Evolutionary conservation across 768 basidiomycete genomes (phyloP).

Genomic region (Cystobasidium ongulense): DNA sequence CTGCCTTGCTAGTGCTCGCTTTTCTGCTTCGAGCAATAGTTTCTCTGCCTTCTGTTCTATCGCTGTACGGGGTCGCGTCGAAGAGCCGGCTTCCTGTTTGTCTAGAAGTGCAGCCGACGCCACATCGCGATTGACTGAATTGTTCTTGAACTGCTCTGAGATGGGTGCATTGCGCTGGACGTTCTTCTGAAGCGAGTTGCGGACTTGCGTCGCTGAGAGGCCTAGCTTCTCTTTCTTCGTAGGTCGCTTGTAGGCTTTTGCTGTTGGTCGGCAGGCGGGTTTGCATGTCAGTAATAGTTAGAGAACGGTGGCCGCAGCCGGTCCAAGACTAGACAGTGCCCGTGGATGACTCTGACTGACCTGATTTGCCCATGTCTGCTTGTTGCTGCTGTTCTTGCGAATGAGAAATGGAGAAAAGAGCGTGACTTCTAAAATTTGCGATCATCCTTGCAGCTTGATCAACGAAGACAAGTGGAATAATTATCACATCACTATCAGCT

Average conservation of each 20-base stretch:
- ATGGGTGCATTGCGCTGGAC: constrained; percentile 22
- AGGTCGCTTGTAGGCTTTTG: constrained; percentile 28
- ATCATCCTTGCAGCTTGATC: neutral
- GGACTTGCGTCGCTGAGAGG: neutral
- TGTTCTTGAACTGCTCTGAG: constrained; percentile 11
- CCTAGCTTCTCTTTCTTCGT: constrained; percentile 27
- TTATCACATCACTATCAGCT: neutral
- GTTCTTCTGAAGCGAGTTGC: neutral
- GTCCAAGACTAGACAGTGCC: neutral
- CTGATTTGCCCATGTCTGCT: constrained; percentile 32
- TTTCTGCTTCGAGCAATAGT: constrained; percentile 23
- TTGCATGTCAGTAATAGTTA: neutral
- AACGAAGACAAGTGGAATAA: neutral
- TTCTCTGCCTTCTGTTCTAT: constrained; percentile 9
- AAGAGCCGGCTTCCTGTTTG: neutral
- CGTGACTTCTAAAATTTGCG: neutral
- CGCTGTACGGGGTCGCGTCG: neutral
- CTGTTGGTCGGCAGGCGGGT: neutral
- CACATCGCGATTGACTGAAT: neutral
- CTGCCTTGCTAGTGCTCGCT: constrained; percentile 3
- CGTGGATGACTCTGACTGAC: neutral
- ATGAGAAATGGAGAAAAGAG: neutral
- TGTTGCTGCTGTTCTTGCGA: neutral
- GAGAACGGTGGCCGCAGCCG: neutral
- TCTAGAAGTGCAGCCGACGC: neutral